phyloP scores from a whole-genome alignment of 208 protist genomes.

The Trypanosoma melophagium region DNA sequence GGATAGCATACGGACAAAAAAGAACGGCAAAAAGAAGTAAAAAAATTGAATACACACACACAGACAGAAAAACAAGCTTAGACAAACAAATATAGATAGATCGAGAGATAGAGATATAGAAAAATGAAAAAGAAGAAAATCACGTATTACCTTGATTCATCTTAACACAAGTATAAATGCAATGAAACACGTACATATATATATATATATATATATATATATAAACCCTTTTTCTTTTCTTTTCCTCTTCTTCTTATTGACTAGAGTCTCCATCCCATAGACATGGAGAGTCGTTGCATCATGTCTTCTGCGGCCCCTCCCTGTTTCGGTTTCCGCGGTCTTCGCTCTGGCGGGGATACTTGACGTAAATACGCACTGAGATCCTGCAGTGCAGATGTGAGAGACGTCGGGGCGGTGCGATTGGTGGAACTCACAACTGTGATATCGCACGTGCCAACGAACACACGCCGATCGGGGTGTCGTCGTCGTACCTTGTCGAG shows the following conservation, averaged over 20 bases:
- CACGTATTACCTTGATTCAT: too few species aligned
- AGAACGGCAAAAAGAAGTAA: neutral
- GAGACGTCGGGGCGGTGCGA: conserved; percentile 33
- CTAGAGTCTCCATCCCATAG: conserved; percentile 7
- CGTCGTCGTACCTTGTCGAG: conserved; percentile 48
- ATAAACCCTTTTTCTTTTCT: neutral
- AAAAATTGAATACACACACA: neutral
- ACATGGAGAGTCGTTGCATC: conserved; percentile 6
- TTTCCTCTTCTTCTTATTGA: neutral
- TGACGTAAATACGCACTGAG: conserved; percentile 47
- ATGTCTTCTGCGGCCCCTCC: neutral
- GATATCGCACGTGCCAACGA: conserved; percentile 74
- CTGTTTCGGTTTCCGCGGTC: conserved; percentile 13
- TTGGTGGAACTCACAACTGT: conserved; percentile 60
- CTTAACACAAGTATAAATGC: too few species aligned
- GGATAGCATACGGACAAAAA: neutral
- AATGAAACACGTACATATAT: too few species aligned
- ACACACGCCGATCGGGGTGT: conserved; percentile 35
- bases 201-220: too few species aligned
- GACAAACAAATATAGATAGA: neutral
- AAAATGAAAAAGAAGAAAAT: neutral
- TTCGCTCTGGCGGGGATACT: conserved; percentile 14
- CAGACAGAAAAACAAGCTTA: neutral
- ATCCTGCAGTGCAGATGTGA: conserved; percentile 41
- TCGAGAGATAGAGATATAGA: neutral